These are phyloP conservation scores for Chlamydomonas sp. DNA, from an alignment of 139 green algal species.

Conservation along the genomic window DNA sequence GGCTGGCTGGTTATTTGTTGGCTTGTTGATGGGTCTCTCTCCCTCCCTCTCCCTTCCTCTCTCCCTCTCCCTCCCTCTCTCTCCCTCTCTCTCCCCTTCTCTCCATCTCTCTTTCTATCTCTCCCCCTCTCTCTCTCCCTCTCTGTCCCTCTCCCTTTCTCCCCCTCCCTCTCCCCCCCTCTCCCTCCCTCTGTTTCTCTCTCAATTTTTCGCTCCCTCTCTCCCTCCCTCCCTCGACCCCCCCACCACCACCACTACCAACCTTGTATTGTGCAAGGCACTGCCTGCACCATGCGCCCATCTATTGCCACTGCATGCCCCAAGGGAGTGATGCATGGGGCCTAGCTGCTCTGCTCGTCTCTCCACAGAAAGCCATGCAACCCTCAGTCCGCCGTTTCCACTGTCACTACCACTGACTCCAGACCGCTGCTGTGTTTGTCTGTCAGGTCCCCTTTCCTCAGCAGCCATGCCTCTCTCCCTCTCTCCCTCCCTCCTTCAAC, in stretches of 20 bases:
- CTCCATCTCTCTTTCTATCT: no score
- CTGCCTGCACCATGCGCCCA: slow-evolving; percentile 61
- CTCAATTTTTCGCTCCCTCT: background rate
- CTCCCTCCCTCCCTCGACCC: background rate
- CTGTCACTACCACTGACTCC: background rate
- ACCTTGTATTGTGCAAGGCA: slow-evolving; percentile 76
- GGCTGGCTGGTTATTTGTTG: background rate
- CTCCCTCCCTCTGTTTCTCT: no score
- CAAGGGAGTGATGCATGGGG: no score
- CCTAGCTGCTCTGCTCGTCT: no score
- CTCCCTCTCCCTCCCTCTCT: background rate
- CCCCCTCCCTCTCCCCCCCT: background rate
- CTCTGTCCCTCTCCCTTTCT: no score
- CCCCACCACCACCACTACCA: background rate
- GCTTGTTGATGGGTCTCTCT: background rate
- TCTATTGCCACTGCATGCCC: slow-evolving; percentile 18
- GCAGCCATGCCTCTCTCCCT: background rate
- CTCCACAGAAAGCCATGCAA: no score
- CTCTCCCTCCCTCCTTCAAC: background rate
- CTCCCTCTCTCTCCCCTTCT: background rate
- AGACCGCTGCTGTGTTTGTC: background rate
- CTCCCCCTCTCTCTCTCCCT: no score
- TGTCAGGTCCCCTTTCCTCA: background rate
- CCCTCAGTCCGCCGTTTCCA: background rate
- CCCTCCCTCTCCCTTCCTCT: background rate